phyloP scores from a whole-genome alignment of 805 yeast genomes.

The Myxozyma neglecta region DNA sequence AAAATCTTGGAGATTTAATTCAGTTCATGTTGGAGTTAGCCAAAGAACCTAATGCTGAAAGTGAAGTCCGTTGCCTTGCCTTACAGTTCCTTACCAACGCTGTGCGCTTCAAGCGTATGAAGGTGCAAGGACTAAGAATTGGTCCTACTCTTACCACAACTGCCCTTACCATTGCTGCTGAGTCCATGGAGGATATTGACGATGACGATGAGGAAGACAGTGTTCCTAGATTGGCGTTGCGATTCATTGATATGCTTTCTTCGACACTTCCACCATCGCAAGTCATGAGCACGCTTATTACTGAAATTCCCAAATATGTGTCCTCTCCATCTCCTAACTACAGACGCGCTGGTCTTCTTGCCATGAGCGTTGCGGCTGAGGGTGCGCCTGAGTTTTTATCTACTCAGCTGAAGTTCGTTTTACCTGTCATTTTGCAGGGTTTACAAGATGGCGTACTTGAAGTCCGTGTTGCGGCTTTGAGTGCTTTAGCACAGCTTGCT shows the following conservation, averaged over 20 bases:
- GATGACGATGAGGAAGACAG: constrained; percentile 90
- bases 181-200: constrained; percentile 72
- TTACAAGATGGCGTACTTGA: constrained; percentile 70
- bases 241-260: constrained; percentile 76
- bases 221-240: constrained; percentile 73
- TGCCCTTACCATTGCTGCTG: constrained; percentile 76
- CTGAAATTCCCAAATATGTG: constrained; percentile 43
- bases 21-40: constrained; percentile 69
- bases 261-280: constrained; percentile 89
- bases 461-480: constrained; percentile 84
- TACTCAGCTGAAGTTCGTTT: constrained; percentile 68
- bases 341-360: constrained; percentile 82
- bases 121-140: constrained; percentile 72
- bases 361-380: constrained; percentile 77
- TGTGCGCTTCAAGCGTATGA: constrained; percentile 75
- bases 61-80: constrained; percentile 79
- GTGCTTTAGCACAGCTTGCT: constrained; percentile 74
- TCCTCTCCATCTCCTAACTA: constrained; percentile 66
- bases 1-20: constrained; percentile 65
- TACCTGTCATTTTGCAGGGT: constrained; percentile 72
- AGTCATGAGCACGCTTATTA: constrained; percentile 73
- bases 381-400: constrained; percentile 95
- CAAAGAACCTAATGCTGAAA: constrained; percentile 61
- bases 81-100: constrained; percentile 80
- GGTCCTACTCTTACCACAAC: constrained; percentile 77